These are phyloP conservation scores for Calonectria pauciramosa DNA, from an alignment of 2,329 filamentous ascomycete species.

Conservation along the genomic window DNA sequence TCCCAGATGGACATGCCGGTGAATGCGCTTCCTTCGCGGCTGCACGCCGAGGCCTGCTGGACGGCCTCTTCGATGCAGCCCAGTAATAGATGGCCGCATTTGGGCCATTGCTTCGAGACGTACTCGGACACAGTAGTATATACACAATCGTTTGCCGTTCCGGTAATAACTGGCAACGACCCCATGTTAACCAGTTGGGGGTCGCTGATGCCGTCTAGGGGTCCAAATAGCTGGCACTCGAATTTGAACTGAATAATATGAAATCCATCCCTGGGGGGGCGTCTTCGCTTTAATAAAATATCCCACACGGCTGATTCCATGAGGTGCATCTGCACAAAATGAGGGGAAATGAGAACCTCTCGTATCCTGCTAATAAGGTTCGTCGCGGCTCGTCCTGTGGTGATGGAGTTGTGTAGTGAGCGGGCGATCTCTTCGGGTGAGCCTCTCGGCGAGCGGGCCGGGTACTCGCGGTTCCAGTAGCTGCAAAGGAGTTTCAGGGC, in stretches of 20 bases:
- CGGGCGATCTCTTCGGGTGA: constrained; percentile 52
- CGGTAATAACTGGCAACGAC: constrained; percentile 50
- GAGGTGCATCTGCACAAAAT: constrained; percentile 54
- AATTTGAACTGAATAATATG: constrained; percentile 53
- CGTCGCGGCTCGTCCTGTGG: constrained; percentile 46
- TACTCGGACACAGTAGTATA: constrained; percentile 53
- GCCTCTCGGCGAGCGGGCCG: constrained; percentile 50
- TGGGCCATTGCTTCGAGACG: constrained; percentile 49
- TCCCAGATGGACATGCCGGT: constrained; percentile 55
- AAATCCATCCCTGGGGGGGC: constrained; percentile 50
- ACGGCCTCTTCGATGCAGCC: constrained; percentile 51
- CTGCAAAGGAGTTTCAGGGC: constrained; percentile 53
- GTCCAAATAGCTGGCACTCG: constrained; percentile 50
- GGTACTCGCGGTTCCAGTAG: constrained; percentile 53
- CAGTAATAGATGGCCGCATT: constrained; percentile 48
- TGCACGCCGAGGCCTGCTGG: constrained; percentile 43
- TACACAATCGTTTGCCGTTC: constrained; percentile 50
- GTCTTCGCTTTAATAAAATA: constrained; percentile 48
- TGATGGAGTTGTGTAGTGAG: constrained; percentile 47
- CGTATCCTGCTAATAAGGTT: constrained; percentile 48
- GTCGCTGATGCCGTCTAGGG: constrained; percentile 46
- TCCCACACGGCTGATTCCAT: constrained; percentile 55
- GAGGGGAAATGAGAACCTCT: constrained; percentile 49
- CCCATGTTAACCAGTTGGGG: constrained; percentile 47
- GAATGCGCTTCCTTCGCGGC: constrained; percentile 42